Percentiles rank a stretch among this genome's conserved stretches.
Evolutionary conservation across 768 basidiomycete genomes (phyloP).

Genomic region (Psilocybe azurescens): DNA sequence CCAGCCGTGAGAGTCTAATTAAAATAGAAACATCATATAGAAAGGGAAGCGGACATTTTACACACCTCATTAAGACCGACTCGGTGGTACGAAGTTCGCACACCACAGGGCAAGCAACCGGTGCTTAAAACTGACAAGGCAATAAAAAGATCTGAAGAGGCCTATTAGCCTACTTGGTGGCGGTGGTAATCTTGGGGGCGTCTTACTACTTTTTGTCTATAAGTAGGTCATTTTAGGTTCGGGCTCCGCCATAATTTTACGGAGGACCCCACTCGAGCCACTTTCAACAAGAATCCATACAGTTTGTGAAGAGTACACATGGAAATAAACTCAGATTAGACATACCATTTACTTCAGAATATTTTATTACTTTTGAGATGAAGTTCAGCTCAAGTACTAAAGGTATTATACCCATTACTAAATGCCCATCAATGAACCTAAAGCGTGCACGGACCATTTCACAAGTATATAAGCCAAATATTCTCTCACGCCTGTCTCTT

Average conservation of each 20-base stretch:
- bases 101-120: neutral
- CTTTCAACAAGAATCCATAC: too few relatives aligned
- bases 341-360: too few relatives aligned
- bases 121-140: neutral
- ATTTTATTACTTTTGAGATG: too few relatives aligned
- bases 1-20: constrained; percentile 20
- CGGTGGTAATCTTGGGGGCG: too few relatives aligned
- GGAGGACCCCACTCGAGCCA: neutral
- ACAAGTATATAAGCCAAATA: neutral
- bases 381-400: too few relatives aligned
- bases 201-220: neutral
- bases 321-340: too few relatives aligned
- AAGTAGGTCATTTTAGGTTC: constrained; percentile 1
- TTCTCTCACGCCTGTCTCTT: constrained; percentile 21
- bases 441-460: neutral
- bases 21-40: constrained; percentile 20
- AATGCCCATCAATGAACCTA: neutral
- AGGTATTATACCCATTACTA: too few relatives aligned
- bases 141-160: too few relatives aligned
- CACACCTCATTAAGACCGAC: neutral
- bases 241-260: neutral
- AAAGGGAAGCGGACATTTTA: neutral
- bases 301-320: too few relatives aligned
- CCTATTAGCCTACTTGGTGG: too few relatives aligned
- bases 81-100: neutral